Conservation (phyloP, 495 filamentous ascomycete genomes). For the Tetracladium marchalianum region DNA sequence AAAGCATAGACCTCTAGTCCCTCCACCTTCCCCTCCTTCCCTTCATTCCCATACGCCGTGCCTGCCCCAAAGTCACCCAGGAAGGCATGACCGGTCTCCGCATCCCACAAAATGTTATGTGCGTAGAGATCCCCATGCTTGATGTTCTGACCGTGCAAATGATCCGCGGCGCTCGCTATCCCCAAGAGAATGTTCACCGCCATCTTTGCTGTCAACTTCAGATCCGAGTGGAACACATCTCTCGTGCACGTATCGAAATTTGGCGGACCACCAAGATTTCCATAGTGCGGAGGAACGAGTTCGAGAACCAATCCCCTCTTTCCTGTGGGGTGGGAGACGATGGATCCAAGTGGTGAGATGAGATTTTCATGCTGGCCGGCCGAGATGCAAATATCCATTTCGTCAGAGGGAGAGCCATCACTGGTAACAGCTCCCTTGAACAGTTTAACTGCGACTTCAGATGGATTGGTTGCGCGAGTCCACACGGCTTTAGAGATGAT, state of each 20-base stretch:
- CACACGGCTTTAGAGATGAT: constrained; percentile 28
- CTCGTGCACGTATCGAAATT: constrained; percentile 25
- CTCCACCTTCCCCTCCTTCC: constrained; percentile 20
- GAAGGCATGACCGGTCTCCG: constrained; percentile 27
- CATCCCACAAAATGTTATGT: constrained; percentile 33
- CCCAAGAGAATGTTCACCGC: constrained; percentile 25
- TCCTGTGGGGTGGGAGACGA: constrained; percentile 29
- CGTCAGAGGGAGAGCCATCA: constrained; percentile 33
- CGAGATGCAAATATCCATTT: constrained; percentile 31
- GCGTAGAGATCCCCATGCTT: constrained; percentile 33
- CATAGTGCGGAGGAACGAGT: constrained; percentile 9
- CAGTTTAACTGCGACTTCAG: constrained; percentile 35
- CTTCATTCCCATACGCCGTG: constrained; percentile 27
- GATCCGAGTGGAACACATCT: constrained; percentile 27
- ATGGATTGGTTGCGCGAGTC: constrained; percentile 17
- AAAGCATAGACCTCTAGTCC: constrained; percentile 36
- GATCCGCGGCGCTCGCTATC: constrained; percentile 27
- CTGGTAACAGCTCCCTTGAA: constrained; percentile 30
- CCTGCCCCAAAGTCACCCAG: constrained; percentile 35
- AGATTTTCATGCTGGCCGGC: constrained; percentile 35
- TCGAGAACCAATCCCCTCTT: constrained; percentile 29
- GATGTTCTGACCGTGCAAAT: constrained; percentile 32
- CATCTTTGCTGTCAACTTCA: constrained; percentile 17
- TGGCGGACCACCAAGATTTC: constrained; percentile 27
- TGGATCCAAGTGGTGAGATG: constrained; percentile 31